Percentiles rank a stretch among this genome's conserved stretches.
Conservation (phyloP, 495 filamentous ascomycete genomes). For the Cercophora samala region DNA sequence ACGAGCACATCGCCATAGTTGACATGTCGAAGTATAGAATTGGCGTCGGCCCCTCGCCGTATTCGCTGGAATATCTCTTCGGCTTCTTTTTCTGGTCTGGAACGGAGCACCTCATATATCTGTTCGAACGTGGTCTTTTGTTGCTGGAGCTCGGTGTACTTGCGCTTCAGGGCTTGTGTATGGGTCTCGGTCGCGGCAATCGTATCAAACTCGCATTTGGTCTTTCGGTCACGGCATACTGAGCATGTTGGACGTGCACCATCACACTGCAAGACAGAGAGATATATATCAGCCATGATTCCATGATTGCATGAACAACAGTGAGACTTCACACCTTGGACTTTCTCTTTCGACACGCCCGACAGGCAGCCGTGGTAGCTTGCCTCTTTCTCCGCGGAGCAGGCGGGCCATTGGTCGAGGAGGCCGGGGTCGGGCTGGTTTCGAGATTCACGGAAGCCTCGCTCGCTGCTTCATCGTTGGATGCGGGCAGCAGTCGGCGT, state of each 20-base stretch:
- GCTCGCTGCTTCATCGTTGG: not conserved
- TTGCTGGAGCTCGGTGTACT: conserved; percentile 36
- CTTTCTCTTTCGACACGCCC: conserved; percentile 54
- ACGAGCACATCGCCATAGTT: conserved; percentile 40
- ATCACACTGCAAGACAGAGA: conserved; percentile 32
- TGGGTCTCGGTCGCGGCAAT: conserved; percentile 36
- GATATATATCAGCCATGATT: not conserved
- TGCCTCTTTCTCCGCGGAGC: conserved; percentile 34
- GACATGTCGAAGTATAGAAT: conserved; percentile 36
- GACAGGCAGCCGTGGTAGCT: conserved; percentile 50
- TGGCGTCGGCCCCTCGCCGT: conserved; percentile 36
- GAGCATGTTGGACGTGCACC: conserved; percentile 37
- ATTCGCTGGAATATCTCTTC: conserved; percentile 38
- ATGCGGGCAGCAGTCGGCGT: conserved; percentile 23
- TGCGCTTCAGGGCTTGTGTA: conserved; percentile 42
- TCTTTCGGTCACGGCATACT: conserved; percentile 34
- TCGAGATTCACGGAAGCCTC: not conserved
- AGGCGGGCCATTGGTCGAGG: not conserved
- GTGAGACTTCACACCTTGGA: conserved; percentile 45
- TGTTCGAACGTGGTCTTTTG: conserved; percentile 36
- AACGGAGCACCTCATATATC: conserved; percentile 35
- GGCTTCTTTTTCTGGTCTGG: conserved; percentile 34
- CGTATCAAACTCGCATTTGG: conserved; percentile 40
- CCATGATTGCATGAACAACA: not conserved
- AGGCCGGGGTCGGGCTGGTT: not conserved